A percentile compares a stretch with the other conserved stretches of the same genome.
These are phyloP conservation scores for Aspergillus costaricaensis DNA, from an alignment of 2,329 filamentous ascomycete species.

Conservation along the genomic window DNA sequence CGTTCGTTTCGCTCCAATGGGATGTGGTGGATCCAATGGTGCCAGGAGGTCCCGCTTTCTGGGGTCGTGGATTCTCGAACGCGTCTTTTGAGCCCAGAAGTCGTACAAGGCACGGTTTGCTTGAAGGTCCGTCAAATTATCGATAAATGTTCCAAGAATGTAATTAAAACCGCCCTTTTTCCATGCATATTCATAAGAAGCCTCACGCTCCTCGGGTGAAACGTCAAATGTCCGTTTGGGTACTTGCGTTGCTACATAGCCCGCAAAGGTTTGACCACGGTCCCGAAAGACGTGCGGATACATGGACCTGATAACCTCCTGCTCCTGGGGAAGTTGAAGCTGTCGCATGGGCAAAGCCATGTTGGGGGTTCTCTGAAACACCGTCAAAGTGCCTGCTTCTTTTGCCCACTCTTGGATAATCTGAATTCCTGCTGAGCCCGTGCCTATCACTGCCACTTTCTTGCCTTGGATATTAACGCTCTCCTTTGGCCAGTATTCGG, in stretches of 20 bases:
- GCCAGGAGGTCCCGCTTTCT: slow-evolving; percentile 55
- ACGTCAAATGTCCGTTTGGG: slow-evolving; percentile 57
- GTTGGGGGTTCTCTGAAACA: slow-evolving; percentile 67
- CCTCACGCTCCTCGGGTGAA: slow-evolving; percentile 49
- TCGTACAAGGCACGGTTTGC: slow-evolving; percentile 57
- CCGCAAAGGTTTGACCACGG: slow-evolving; percentile 56
- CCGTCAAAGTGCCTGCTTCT: slow-evolving; percentile 52
- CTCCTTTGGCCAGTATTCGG: slow-evolving; percentile 55
- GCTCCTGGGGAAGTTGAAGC: slow-evolving; percentile 50
- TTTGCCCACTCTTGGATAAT: slow-evolving; percentile 60
- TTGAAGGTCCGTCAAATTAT: slow-evolving; percentile 48
- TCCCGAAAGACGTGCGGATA: slow-evolving; percentile 54
- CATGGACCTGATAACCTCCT: slow-evolving; percentile 46
- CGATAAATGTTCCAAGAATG: slow-evolving; percentile 55
- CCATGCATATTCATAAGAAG: slow-evolving; percentile 54
- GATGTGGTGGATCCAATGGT: slow-evolving; percentile 55
- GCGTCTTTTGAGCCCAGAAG: slow-evolving; percentile 58
- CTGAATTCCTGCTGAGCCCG: slow-evolving; percentile 57
- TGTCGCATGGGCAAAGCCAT: slow-evolving; percentile 63
- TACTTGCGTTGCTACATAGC: slow-evolving; percentile 54
- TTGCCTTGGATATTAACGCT: slow-evolving; percentile 50
- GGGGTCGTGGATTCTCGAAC: slow-evolving; percentile 54
- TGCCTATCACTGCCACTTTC: slow-evolving; percentile 56
- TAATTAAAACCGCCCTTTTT: slow-evolving; percentile 56
- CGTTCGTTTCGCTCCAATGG: slow-evolving; percentile 56